Evolutionary conservation across 2,329 filamentous ascomycete genomes (phyloP), one percentile per base, ranked within the genome.

Genomic region (Fonsecaea pedrosoi): DNA sequence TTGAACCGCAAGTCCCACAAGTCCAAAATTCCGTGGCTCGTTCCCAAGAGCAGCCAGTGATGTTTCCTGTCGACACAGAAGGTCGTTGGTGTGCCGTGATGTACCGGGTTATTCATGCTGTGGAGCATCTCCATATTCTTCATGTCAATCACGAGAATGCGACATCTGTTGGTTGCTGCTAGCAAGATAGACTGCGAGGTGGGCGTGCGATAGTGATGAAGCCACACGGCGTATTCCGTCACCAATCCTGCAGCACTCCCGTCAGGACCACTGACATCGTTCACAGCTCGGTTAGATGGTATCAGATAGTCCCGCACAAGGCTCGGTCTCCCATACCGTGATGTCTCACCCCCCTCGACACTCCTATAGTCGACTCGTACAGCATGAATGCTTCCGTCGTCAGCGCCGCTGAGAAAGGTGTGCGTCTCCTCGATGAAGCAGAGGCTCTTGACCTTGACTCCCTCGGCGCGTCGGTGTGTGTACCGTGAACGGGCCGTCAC

Each of bases 1-100:
- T 89, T 90, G 83, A 99, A 99, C n/a, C 95, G 90, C 48, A 99
- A 84, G 78, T 99, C 95, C 95, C 95, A 99, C 1, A 99, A 85
- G 75, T 96, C 91, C 7, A 99, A 83, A 34, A 98, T 90, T 40
- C 96, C 95, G 76, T 98, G 94, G 0, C 92, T 92, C 0, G 96
- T 99, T 40, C 94, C 95, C 0, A 98, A 81, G 1, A 96, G 85
- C 2, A 99, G 83, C 95, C 95, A 99, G 75, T 95, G 93, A 59
- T 91, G 89, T 75, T 89, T 92, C 65, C 88, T 86, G 74, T 97
- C 93, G 37, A 97, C 85, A 74, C 91, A 94, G 78, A 99, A 97
- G 72, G 92, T 95, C 0, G 92, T 97, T 0, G 93, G 92, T 0
- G 90, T 92, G 12, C 95, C 95, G 75, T 99, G 94, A 73, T 96